phyloP scores from a whole-genome alignment of 148 eudicot species.

The Fagopyrum homotropicum region DNA sequence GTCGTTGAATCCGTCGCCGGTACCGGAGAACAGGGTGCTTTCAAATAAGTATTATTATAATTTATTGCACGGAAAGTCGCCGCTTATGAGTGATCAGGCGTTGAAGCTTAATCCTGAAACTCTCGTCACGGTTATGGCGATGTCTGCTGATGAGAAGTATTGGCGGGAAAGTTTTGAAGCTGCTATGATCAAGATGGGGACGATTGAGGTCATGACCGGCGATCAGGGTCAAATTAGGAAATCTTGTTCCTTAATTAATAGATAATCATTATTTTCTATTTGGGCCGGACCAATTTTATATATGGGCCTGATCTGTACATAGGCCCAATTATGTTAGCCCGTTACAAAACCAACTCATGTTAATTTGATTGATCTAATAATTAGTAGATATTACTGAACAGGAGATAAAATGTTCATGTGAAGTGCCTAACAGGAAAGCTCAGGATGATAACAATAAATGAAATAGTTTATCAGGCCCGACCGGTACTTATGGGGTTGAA shows the following conservation, averaged over 20 bases:
- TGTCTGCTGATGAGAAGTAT: neutral
- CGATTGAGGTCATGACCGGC: neutral
- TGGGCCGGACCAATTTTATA: no score
- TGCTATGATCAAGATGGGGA: slow-evolving; percentile 6
- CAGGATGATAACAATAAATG: neutral
- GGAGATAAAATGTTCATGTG: no score
- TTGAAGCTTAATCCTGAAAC: slow-evolving; percentile 13
- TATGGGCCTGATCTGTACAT: neutral
- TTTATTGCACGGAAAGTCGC: slow-evolving; percentile 14
- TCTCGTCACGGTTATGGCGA: neutral
- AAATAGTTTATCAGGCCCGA: no score
- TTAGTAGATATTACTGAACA: no score
- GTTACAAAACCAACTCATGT: no score
- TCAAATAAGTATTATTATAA: slow-evolving; percentile 19
- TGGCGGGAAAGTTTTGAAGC: neutral
- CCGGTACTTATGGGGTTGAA: no score
- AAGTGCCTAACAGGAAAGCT: neutral
- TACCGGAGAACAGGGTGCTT: neutral
- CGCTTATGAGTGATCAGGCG: slow-evolving; percentile 22
- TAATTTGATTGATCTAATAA: no score
- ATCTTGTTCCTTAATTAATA: neutral
- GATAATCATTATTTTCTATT: neutral
- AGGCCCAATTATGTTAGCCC: neutral
- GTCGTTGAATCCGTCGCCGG: slow-evolving; percentile 7
- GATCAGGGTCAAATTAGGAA: neutral